Conservation (phyloP, 2,329 filamentous ascomycete species). For the Scorias spongiosa region DNA sequence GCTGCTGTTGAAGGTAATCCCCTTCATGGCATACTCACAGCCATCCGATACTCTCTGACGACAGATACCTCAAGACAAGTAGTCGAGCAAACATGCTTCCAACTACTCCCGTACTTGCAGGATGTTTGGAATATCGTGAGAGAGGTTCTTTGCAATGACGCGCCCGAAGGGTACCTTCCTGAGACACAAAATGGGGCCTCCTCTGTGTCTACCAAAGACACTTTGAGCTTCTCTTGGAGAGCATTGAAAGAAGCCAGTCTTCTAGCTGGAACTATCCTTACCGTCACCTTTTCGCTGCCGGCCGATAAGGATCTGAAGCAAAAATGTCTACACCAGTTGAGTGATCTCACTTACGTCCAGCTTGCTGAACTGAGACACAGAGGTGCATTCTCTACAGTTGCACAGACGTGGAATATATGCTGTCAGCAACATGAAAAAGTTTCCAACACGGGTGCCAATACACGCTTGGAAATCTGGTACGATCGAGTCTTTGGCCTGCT, state of each 20-base stretch:
- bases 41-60: slow-evolving; percentile 15
- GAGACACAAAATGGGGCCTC: slow-evolving; percentile 60
- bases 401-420: slow-evolving; percentile 69
- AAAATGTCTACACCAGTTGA: slow-evolving; percentile 34
- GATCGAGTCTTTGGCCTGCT: slow-evolving; percentile 16
- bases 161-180: slow-evolving; percentile 74
- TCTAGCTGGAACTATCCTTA: slow-evolving; percentile 8
- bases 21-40: slow-evolving; percentile 26
- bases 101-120: slow-evolving; percentile 33
- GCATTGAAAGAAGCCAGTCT: slow-evolving; percentile 89
- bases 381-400: slow-evolving; percentile 85
- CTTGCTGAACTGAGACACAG: slow-evolving; percentile 72
- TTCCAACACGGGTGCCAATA: slow-evolving; percentile 26
- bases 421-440: slow-evolving; percentile 50
- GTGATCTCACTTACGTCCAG: slow-evolving; percentile 49
- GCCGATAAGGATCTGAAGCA: not conserved
- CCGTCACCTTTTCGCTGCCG: not conserved
- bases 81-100: not conserved
- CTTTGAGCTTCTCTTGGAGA: slow-evolving; percentile 88
- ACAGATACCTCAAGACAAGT: not conserved
- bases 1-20: slow-evolving; percentile 38
- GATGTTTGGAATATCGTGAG: slow-evolving; percentile 65
- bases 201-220: slow-evolving; percentile 68
- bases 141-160: slow-evolving; percentile 76
- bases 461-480: slow-evolving; percentile 55